Conservation (phyloP, 495 filamentous ascomycete genomes). For the Apodospora peruviana region DNA sequence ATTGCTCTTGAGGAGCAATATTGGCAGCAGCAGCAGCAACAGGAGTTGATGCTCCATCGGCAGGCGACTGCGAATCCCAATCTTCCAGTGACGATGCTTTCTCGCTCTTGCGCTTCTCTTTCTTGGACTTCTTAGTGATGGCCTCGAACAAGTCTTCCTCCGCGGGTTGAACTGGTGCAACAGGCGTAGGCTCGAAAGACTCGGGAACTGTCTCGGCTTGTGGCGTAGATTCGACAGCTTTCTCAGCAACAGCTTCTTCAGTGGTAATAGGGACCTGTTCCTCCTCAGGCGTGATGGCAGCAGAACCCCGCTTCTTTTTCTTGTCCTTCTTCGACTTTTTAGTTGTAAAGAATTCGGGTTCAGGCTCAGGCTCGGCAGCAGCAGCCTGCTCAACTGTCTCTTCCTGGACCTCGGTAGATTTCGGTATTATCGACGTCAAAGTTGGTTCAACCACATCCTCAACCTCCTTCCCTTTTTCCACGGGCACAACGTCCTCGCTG, state of each 20-base stretch:
- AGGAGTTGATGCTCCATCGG: too few species aligned
- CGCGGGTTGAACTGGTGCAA: too few species aligned
- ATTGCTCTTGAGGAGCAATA: too few species aligned
- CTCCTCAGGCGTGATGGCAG: constrained; percentile 7
- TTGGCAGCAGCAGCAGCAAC: too few species aligned
- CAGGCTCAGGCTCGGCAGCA: not conserved
- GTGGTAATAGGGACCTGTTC: not conserved
- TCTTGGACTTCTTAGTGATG: constrained; percentile 14
- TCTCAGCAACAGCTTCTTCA: not conserved
- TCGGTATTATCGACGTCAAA: not conserved
- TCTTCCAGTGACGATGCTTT: not conserved
- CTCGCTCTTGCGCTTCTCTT: constrained; percentile 18
- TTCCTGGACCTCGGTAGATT: not conserved
- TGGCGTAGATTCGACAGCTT: not conserved
- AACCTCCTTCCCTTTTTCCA: not conserved
- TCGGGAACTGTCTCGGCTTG: too few species aligned
- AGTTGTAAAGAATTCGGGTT: not conserved
- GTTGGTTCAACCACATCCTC: not conserved
- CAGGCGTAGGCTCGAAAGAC: too few species aligned
- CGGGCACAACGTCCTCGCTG: not conserved
- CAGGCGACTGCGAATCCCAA: too few species aligned
- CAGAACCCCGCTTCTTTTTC: constrained; percentile 16
- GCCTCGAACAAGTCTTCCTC: not conserved
- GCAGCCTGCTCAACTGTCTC: not conserved
- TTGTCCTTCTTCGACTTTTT: constrained; percentile 35